These are phyloP conservation scores for Crithidia bombi DNA, from an alignment of 208 protist genomes.

Conservation along the genomic window DNA sequence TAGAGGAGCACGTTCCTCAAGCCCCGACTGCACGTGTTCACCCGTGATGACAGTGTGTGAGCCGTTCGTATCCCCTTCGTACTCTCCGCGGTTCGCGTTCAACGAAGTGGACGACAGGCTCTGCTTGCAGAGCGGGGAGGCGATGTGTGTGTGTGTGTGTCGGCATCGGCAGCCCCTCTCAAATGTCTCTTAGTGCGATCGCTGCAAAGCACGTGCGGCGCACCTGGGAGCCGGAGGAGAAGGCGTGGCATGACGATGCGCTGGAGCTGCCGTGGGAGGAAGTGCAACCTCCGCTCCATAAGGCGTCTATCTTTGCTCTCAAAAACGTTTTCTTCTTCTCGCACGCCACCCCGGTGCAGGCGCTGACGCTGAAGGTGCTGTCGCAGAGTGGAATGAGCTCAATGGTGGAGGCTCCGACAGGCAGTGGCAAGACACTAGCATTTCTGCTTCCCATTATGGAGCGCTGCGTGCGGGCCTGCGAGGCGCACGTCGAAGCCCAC, in stretches of 20 bases:
- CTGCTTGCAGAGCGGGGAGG: too few species aligned
- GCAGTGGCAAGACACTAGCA: slow-evolving; percentile 98
- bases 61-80: too few species aligned
- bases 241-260: slow-evolving; percentile 81
- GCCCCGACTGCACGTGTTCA: too few species aligned
- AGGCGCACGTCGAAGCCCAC: slow-evolving; percentile 48
- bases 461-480: slow-evolving; percentile 64
- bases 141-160: too few species aligned
- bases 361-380: slow-evolving; percentile 61
- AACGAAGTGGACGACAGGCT: too few species aligned
- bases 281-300: slow-evolving; percentile 67
- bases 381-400: slow-evolving; percentile 49
- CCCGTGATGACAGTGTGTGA: too few species aligned
- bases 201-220: slow-evolving; percentile 76
- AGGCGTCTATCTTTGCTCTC: slow-evolving; percentile 75
- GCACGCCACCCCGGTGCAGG: slow-evolving; percentile 91
- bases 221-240: slow-evolving; percentile 81
- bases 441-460: slow-evolving; percentile 93
- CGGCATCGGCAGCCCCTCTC: too few species aligned
- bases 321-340: slow-evolving; percentile 93
- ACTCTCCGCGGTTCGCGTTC: too few species aligned
- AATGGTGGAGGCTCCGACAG: slow-evolving; percentile 96
- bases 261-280: slow-evolving; percentile 88
- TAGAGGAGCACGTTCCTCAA: too few species aligned
- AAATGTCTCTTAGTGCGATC: slow-evolving; percentile 64